These are phyloP conservation scores for Mollisia scopiformis DNA, from an alignment of 2,329 filamentous ascomycete species.

Conservation along the genomic window DNA sequence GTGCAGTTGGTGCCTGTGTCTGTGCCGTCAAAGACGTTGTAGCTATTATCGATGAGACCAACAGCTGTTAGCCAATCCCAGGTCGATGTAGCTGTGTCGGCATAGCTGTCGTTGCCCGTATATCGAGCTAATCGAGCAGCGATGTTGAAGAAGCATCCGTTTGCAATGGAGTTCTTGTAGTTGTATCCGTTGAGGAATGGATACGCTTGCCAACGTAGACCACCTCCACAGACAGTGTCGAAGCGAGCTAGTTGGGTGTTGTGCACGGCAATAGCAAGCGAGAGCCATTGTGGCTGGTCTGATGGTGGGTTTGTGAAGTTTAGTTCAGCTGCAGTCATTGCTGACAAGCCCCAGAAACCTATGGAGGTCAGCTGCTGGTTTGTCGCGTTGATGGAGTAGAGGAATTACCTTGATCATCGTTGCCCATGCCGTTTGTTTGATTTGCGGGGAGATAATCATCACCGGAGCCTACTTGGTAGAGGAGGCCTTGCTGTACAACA, in stretches of 20 bases:
- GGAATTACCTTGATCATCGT: conserved; percentile 63
- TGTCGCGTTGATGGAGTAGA: not conserved
- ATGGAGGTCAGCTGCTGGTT: not conserved
- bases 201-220: conserved; percentile 83
- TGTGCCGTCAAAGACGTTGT: conserved; percentile 62
- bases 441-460: conserved; percentile 77
- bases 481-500: conserved; percentile 63
- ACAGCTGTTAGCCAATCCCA: conserved; percentile 69
- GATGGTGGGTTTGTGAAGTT: conserved; percentile 58
- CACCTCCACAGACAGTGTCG: conserved; percentile 71
- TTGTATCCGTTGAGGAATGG: conserved; percentile 79
- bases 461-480: conserved; percentile 72
- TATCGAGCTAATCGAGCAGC: conserved; percentile 72
- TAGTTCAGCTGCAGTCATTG: conserved; percentile 70
- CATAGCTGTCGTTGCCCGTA: conserved; percentile 76
- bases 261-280: conserved; percentile 77
- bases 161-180: conserved; percentile 70
- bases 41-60: conserved; percentile 55
- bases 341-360: conserved; percentile 70
- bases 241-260: conserved; percentile 75
- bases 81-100: conserved; percentile 70
- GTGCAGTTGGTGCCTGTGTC: conserved; percentile 52
- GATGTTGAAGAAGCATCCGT: conserved; percentile 62
- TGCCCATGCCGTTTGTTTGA: conserved; percentile 60
- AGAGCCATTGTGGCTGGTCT: conserved; percentile 64